These are phyloP conservation scores for Cryptococcus deneoformans DNA, from an alignment of 1,284 basidiomycete species.

Conservation along the genomic window DNA sequence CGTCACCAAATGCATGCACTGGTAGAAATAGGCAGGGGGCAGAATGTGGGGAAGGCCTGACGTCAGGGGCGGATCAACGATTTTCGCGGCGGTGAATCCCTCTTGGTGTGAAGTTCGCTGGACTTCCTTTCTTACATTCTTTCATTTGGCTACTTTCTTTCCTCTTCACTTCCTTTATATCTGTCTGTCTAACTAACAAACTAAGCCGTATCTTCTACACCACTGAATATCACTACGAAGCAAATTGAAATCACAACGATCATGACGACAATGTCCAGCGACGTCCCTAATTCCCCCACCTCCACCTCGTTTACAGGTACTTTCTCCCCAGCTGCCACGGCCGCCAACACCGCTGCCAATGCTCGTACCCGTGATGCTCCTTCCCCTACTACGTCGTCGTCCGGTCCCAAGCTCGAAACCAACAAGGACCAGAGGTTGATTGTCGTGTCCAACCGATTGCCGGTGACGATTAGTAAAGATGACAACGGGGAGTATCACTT, in stretches of 20 bases:
- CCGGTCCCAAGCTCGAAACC: background rate
- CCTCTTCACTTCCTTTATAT: background rate
- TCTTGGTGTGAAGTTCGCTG: too few relatives aligned
- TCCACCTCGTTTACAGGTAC: slow-evolving; percentile 1
- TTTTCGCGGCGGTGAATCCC: too few relatives aligned
- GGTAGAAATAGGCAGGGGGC: too few relatives aligned
- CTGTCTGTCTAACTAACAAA: background rate
- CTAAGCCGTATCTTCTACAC: too few relatives aligned
- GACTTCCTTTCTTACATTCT: background rate
- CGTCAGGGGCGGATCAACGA: too few relatives aligned
- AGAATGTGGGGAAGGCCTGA: too few relatives aligned
- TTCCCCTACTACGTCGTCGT: background rate
- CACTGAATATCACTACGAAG: too few relatives aligned
- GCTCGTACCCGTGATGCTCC: background rate
- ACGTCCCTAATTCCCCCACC: background rate
- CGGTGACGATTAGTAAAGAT: slow-evolving; percentile 88
- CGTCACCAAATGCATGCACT: too few relatives aligned
- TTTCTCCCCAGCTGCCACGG: background rate
- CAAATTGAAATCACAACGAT: too few relatives aligned
- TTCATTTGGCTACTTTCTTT: background rate
- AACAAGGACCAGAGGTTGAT: slow-evolving; percentile 67
- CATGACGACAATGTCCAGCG: too few relatives aligned
- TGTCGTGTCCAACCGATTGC: slow-evolving; percentile 93
- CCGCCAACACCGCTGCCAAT: background rate
- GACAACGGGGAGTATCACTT: slow-evolving; percentile 85